Percentiles rank a stretch among this genome's conserved stretches.
These are phyloP conservation scores for Penicillium capsulatum DNA, from an alignment of 2,329 filamentous ascomycete genomes.

Conservation along the genomic window DNA sequence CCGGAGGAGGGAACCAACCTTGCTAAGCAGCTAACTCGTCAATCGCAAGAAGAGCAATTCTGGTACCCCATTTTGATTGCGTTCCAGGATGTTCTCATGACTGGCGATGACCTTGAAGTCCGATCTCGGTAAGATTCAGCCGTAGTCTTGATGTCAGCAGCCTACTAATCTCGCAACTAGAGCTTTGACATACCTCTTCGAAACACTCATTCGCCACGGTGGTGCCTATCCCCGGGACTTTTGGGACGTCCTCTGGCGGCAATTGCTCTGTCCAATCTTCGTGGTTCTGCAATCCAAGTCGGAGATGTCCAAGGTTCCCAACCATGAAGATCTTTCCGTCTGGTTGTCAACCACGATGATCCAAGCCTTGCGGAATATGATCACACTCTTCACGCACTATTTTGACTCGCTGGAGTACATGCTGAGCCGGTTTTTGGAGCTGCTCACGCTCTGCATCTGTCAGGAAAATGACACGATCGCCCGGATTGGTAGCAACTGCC, in stretches of 20 bases:
- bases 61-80: slow-evolving; percentile 99
- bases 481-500: slow-evolving; percentile 93
- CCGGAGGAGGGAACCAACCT: slow-evolving; percentile 47
- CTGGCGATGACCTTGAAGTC: slow-evolving; percentile 94
- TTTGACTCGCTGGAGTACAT: slow-evolving; percentile 96
- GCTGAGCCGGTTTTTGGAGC: slow-evolving; percentile 93
- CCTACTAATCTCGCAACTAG: slow-evolving; percentile 27
- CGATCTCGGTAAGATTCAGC: slow-evolving; percentile 59
- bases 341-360: slow-evolving; percentile 99
- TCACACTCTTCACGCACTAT: slow-evolving; percentile 97
- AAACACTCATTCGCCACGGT: slow-evolving; percentile 83
- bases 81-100: slow-evolving; percentile 99
- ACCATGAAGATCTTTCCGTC: slow-evolving; percentile 93
- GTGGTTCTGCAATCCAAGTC: slow-evolving; percentile 95
- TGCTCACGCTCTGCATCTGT: slow-evolving; percentile 92
- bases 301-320: slow-evolving; percentile 91
- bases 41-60: slow-evolving; percentile 92
- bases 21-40: slow-evolving; percentile 64
- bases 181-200: slow-evolving; percentile 94
- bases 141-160: no score
- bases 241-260: slow-evolving; percentile 97
- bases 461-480: slow-evolving; percentile 99
- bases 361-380: slow-evolving; percentile 95
- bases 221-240: slow-evolving; percentile 89
- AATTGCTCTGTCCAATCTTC: slow-evolving; percentile 96